phyloP scores from a whole-genome alignment of 73 alveolate genomes.

The Stentor coeruleus region DNA sequence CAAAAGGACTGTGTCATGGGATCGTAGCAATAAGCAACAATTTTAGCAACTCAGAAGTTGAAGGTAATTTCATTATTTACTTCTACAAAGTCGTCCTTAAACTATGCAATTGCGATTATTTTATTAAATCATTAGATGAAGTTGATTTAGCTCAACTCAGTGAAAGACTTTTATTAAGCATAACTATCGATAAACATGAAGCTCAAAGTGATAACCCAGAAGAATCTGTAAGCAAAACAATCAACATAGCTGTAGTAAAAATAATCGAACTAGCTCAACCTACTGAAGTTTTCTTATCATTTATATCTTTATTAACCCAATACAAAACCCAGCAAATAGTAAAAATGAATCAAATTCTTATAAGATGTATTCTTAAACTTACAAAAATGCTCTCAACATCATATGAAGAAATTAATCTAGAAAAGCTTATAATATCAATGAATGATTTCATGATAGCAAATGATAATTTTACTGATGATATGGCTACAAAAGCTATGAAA shows the following conservation, averaged over 20 bases:
- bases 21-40: neutral
- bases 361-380: slow-evolving; percentile 55
- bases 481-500: slow-evolving; percentile 56
- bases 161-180: slow-evolving; percentile 48
- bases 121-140: slow-evolving; percentile 38
- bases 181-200: slow-evolving; percentile 52
- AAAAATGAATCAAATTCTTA: slow-evolving; percentile 47
- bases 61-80: slow-evolving; percentile 39
- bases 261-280: slow-evolving; percentile 50
- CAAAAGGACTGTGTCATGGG: neutral
- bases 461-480: slow-evolving; percentile 47
- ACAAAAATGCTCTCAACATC: slow-evolving; percentile 33
- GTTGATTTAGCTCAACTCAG: slow-evolving; percentile 34
- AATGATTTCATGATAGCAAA: slow-evolving; percentile 48
- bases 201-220: slow-evolving; percentile 56
- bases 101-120: slow-evolving; percentile 39
- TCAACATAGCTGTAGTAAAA: slow-evolving; percentile 54
- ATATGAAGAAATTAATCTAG: slow-evolving; percentile 40
- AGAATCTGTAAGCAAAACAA: slow-evolving; percentile 44
- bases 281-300: slow-evolving; percentile 42
- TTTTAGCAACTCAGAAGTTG: neutral
- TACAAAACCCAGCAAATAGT: slow-evolving; percentile 42
- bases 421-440: slow-evolving; percentile 42
- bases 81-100: slow-evolving; percentile 50
- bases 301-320: slow-evolving; percentile 43